Percentiles rank a stretch among this genome's conserved stretches.
phyloP scores from a whole-genome alignment of 192 early-diverging fungal genomes.

The Piromyces finnis region DNA sequence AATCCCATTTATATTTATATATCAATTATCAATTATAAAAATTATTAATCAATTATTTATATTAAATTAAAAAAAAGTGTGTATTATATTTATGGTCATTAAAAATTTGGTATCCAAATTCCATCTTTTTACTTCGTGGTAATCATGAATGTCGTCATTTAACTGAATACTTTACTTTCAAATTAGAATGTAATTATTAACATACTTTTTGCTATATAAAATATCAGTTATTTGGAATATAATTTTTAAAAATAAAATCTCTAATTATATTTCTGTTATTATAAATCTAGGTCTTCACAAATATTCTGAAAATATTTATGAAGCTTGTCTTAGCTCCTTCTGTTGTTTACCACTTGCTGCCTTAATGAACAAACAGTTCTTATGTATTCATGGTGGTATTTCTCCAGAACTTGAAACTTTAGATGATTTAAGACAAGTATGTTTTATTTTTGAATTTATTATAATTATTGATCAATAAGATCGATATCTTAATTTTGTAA shows the following conservation, averaged over 20 bases:
- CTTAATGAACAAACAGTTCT: slow-evolving; percentile 87
- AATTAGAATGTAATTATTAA: slow-evolving; percentile 68
- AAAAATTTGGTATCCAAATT: slow-evolving; percentile 79
- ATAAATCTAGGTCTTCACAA: slow-evolving; percentile 62
- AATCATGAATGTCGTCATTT: slow-evolving; percentile 81
- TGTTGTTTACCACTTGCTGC: slow-evolving; percentile 80
- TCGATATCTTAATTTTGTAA: too few species aligned
- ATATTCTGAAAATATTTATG: slow-evolving; percentile 80
- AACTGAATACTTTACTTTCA: slow-evolving; percentile 96
- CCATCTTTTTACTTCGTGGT: slow-evolving; percentile 76
- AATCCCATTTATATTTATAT: too few species aligned
- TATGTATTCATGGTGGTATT: slow-evolving; percentile 91
- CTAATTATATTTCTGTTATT: too few species aligned
- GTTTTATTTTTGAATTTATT: background rate
- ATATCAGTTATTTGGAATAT: too few species aligned
- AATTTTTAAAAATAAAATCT: too few species aligned
- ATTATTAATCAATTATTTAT: too few species aligned
- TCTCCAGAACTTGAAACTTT: slow-evolving; percentile 84
- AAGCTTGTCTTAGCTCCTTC: slow-evolving; percentile 79
- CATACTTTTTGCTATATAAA: too few species aligned
- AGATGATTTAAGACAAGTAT: slow-evolving; percentile 59
- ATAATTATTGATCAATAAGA: too few species aligned
- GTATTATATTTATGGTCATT: slow-evolving; percentile 77
- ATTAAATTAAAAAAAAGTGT: slow-evolving; percentile 42
- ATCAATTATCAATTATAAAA: too few species aligned